Evolutionary conservation across 2,329 filamentous ascomycete genomes (phyloP).

Genomic region (Aspergillus sojae): DNA sequence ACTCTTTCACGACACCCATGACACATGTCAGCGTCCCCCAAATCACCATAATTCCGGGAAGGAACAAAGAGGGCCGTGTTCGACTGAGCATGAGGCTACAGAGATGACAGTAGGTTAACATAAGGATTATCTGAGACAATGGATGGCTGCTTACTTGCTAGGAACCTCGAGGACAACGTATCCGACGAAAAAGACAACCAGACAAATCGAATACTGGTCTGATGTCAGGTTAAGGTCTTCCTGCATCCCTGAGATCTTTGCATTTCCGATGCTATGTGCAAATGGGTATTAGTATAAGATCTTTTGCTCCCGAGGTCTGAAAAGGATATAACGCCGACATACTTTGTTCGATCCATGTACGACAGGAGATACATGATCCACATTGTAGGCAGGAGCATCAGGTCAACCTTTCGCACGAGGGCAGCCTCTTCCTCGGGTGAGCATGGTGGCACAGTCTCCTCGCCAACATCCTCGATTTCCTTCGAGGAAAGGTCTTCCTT

Average conservation of each 20-base stretch:
- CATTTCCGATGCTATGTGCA: slow-evolving; percentile 25
- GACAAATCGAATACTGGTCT: slow-evolving; percentile 52
- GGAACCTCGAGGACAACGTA: slow-evolving; percentile 59
- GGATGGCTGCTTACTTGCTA: slow-evolving; percentile 43
- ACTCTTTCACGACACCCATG: slow-evolving; percentile 54
- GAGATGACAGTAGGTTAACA: not conserved
- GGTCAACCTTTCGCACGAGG: slow-evolving; percentile 49
- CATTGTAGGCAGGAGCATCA: slow-evolving; percentile 50
- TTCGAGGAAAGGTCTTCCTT: slow-evolving; percentile 17
- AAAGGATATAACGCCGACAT: not conserved
- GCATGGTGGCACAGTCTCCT: slow-evolving; percentile 10
- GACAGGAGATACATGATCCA: slow-evolving; percentile 55
- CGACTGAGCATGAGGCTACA: slow-evolving; percentile 50
- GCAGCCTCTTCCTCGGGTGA: slow-evolving; percentile 44
- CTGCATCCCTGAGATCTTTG: slow-evolving; percentile 29
- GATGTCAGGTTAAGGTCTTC: slow-evolving; percentile 28
- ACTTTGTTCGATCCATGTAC: slow-evolving; percentile 44
- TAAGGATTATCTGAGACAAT: not conserved
- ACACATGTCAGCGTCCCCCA: slow-evolving; percentile 57
- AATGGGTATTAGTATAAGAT: not conserved
- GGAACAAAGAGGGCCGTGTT: slow-evolving; percentile 54
- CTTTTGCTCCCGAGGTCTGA: too few species aligned
- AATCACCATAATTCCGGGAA: slow-evolving; percentile 55
- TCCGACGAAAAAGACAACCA: slow-evolving; percentile 59
- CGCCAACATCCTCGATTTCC: slow-evolving; percentile 23